Conservation (phyloP, 208 protist genomes). For the Crithidia bombi region DNA sequence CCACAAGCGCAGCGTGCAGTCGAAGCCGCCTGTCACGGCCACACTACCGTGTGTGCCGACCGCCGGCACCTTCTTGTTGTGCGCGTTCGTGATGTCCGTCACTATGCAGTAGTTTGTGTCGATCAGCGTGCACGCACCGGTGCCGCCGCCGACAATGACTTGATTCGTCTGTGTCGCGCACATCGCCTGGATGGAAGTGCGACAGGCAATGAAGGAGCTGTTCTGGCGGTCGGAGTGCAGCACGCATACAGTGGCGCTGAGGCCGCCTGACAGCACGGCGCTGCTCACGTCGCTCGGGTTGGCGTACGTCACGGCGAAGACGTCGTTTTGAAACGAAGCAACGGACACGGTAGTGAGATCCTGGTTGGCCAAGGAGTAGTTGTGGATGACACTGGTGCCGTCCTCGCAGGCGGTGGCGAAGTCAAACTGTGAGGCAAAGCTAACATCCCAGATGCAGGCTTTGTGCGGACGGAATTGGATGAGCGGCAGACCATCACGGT, state of each 20-base stretch:
- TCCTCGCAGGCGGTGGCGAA: conserved; percentile 90
- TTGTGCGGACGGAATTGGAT: conserved; percentile 91
- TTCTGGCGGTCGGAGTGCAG: conserved; percentile 87
- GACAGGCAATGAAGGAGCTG: conserved; percentile 84
- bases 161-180: conserved; percentile 65
- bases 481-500: conserved; percentile 80
- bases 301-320: conserved; percentile 88
- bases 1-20: conserved; percentile 82
- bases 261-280: conserved; percentile 82
- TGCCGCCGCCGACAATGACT: conserved; percentile 85
- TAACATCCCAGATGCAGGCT: conserved; percentile 90
- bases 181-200: conserved; percentile 89
- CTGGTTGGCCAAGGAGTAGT: conserved; percentile 82
- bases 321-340: conserved; percentile 88
- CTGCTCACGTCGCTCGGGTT: conserved; percentile 71
- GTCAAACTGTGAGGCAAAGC: conserved; percentile 83
- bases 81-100: conserved; percentile 69
- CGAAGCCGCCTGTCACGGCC: conserved; percentile 83
- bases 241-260: conserved; percentile 87
- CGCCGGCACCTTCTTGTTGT: conserved; percentile 86
- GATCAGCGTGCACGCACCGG: conserved; percentile 76
- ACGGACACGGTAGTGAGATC: conserved; percentile 83
- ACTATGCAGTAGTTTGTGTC: conserved; percentile 69
- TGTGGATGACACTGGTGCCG: conserved; percentile 87
- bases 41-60: conserved; percentile 68